Evolutionary conservation across 306 rosid genomes (phyloP).

Genomic region (Citrullus mucosospermus): DNA sequence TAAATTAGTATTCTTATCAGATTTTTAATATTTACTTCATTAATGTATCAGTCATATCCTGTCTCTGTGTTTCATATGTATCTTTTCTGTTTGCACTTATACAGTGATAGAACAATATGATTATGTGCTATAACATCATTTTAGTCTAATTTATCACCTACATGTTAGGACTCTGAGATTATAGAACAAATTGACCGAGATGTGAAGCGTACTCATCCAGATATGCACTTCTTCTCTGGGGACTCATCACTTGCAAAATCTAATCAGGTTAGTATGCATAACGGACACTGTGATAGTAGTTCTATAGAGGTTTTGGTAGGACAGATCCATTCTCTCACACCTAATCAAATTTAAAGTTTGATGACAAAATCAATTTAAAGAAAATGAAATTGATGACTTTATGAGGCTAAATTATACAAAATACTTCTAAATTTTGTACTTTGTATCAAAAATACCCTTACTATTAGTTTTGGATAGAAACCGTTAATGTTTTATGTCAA

Average conservation of each 20-base stretch:
- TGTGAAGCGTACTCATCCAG: constrained; percentile 98
- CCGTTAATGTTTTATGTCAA: too few species aligned
- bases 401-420: too few species aligned
- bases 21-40: not conserved
- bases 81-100: not conserved
- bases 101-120: not conserved
- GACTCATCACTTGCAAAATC: constrained; percentile 80
- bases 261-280: constrained; percentile 56
- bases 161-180: constrained; percentile 77
- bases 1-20: not conserved
- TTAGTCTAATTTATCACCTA: constrained; percentile 10
- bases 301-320: not conserved
- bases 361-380: too few species aligned
- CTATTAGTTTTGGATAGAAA: too few species aligned
- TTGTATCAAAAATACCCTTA: too few species aligned
- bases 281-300: not conserved
- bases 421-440: too few species aligned
- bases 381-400: too few species aligned
- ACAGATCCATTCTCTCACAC: too few species aligned
- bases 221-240: constrained; percentile 86
- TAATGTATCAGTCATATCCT: not conserved
- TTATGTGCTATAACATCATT: not conserved
- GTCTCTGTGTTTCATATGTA: not conserved
- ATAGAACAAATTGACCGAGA: constrained; percentile 97
- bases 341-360: too few species aligned